Evolutionary conservation across 495 filamentous ascomycete species (phyloP), one percentile per base, ranked within the genome.

Genomic region (Monascus purpureus): DNA sequence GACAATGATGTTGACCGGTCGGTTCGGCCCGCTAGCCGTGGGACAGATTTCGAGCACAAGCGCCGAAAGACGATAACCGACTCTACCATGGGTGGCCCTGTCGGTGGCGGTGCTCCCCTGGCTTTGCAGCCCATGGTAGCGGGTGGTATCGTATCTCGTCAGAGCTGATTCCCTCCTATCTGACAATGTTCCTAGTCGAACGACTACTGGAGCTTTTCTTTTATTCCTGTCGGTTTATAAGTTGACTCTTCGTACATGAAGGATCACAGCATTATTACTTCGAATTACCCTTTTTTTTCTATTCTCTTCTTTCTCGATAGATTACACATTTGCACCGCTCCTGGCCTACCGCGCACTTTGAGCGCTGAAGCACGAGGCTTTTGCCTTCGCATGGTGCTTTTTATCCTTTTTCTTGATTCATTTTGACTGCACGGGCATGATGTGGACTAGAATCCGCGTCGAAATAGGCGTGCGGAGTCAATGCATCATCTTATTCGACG

Each of bases 51-150:
- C 24, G 73, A 80, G 12, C 45, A 77, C 41, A 97, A 97, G 59
- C 77, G 90, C 14, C 80, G 82, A 22, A 90, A 86, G 65, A 86
- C 80, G 1, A 63, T 85, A 35, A 68, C 77, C 24, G 73, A 80
- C 36, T 65, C 73, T 8, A 52, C 55, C 12, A 53, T 67, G 1
- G 57, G 63, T 16, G 59, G 58, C 13, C 57, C 65, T 8, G 52
- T 69, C 6, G 59, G 62, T 4, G 58, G 57, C 1, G 45, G 50
- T 8, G 20, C 34, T 25, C 49, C 53, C 39, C 41, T 59, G 13
- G 43, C 31, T 25, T 36, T 66, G 12, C 61, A 66, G 28, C 56
- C 58, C 25, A 60, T 66, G 52, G 61, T 61, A 34, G 53, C 61
- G 3, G 53, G 52, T n/a, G 51, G 47, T 7, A 43, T 51, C 6